phyloP scores from a whole-genome alignment of 768 basidiomycete genomes.

The Amanita muscaria region DNA sequence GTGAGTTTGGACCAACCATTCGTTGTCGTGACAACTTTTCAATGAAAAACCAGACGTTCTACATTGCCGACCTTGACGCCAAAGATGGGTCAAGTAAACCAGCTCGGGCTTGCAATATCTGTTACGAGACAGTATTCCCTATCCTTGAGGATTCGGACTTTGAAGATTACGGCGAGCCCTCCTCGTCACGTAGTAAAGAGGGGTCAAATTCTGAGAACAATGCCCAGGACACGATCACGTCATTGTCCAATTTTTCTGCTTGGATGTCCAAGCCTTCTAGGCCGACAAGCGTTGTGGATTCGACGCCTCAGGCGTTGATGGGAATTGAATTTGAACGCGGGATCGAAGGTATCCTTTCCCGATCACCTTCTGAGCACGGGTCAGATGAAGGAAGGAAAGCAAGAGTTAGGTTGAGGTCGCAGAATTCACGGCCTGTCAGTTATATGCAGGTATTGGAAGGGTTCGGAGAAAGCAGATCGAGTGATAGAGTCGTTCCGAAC shows the following conservation, averaged over 20 bases:
- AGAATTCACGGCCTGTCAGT: conserved; percentile 44
- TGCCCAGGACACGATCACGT: conserved; percentile 32
- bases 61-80: conserved; percentile 51
- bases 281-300: conserved; percentile 15
- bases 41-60: conserved; percentile 87
- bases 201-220: background rate
- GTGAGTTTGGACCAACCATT: conserved; percentile 30
- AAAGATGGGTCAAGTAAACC: conserved; percentile 41
- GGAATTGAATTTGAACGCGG: conserved; percentile 24
- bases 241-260: conserved; percentile 43
- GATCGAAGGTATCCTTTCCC: conserved; percentile 1
- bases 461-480: conserved; percentile 23
- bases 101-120: conserved; percentile 77
- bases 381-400: conserved; percentile 17
- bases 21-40: background rate
- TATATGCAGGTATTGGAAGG: conserved; percentile 62
- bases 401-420: conserved; percentile 25
- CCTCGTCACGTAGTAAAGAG: background rate
- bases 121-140: conserved; percentile 83
- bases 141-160: conserved; percentile 29
- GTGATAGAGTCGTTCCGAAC: background rate
- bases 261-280: conserved; percentile 48
- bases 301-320: conserved; percentile 35
- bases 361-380: conserved; percentile 1
- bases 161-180: conserved; percentile 11